Evolutionary conservation across 208 protist genomes (phyloP).

Genomic region (Acanthamoeba divionensis): DNA sequence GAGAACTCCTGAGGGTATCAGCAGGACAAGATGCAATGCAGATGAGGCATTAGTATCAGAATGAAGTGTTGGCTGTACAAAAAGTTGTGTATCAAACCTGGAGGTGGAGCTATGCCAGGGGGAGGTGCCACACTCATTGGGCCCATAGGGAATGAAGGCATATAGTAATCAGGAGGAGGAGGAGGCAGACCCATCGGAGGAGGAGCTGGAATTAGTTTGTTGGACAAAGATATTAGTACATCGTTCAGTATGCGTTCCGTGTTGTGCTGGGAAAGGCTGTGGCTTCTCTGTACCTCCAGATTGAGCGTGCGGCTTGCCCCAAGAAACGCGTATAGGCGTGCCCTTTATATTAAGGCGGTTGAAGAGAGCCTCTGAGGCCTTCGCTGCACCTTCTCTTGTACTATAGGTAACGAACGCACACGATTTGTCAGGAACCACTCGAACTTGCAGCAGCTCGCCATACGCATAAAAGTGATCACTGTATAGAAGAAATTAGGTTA

Average conservation of each 20-base stretch:
- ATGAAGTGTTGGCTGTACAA: not conserved
- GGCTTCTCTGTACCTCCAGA: not conserved
- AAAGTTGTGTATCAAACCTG: not conserved
- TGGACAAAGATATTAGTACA: not conserved
- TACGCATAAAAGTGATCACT: constrained; percentile 53
- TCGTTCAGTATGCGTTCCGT: not conserved
- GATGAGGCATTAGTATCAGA: not conserved
- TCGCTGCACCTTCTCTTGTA: constrained; percentile 56
- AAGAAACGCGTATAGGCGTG: constrained; percentile 48
- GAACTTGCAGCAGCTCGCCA: constrained; percentile 46
- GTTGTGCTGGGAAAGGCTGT: not conserved
- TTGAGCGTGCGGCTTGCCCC: constrained; percentile 50
- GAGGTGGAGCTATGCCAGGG: constrained; percentile 11
- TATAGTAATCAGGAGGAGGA: constrained; percentile 1
- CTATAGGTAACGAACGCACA: constrained; percentile 73
- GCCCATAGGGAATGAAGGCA: not conserved
- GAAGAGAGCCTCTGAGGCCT: constrained; percentile 43
- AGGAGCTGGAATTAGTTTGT: not conserved
- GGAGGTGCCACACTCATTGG: not conserved
- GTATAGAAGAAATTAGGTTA: not conserved
- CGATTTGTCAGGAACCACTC: not conserved
- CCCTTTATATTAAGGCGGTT: constrained; percentile 51
- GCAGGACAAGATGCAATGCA: not conserved
- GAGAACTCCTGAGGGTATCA: not conserved
- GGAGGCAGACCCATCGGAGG: constrained; percentile 24